Base-by-base conservation (phyloP, 2,329 filamentous ascomycete species). In the Scytalidium lignicola region DNA sequence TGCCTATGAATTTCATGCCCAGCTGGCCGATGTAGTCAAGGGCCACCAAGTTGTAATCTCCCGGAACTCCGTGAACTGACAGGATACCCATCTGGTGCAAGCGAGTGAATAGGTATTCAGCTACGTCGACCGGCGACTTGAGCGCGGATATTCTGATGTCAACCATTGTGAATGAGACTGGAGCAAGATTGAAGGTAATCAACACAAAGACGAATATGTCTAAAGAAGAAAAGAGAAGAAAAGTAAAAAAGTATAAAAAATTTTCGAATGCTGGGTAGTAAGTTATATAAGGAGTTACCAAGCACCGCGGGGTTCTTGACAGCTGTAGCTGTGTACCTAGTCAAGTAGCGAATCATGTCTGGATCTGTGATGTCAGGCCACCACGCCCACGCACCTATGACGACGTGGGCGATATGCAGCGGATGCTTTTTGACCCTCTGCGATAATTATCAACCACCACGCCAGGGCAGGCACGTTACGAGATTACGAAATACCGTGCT, bases 41-140 rank as follows among this genome's bases (percentile, higher is more conserved):
- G 8, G 83, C 75, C 15, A 80, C 74, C 44, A 89, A 74, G 63
- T 89, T 89, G 70, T 85, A 89, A 67, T 90, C 86, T 17, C 82
- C 83, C 3, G 85, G 83, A n/a, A 88, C 68, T 42, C 84, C 84
- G 57, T 86, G 83, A 48, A 88, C 70, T 10, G 82, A 85, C 47
- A 76, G 72, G 26, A 86, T 75, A 23, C 83, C 83, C 29, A 86
- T 67, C 62, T 88, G 76, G 55, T 78, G 71, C 13, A 88, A 73
- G 48, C 85, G 74, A 42, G 71, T 76, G 63, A 86, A 86, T 59
- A 88, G 75, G 59, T 88, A 88, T 62, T 86, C 79, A 49, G 80
- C 81, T 46, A 86, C 78, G 52, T 84, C 78, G 22, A 75, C 60
- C 41, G 61, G 61, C 21, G 52, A 50, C 43, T 70, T 67, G 53